Evolutionary conservation across 805 yeast genomes (phyloP).

Genomic region (Cyberlindnera xylosilytica): DNA sequence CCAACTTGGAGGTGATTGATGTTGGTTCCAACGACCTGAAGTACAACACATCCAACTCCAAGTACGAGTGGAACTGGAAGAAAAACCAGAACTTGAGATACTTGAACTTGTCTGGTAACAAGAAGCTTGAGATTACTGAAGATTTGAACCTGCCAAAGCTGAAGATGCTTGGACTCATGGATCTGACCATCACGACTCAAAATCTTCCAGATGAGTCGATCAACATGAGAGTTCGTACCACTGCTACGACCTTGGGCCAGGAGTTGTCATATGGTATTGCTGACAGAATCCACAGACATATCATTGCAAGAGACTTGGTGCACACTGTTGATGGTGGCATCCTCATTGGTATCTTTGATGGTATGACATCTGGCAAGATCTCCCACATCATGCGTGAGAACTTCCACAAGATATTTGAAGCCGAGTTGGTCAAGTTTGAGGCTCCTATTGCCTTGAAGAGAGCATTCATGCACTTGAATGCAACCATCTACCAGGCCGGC

Average conservation of each 20-base stretch:
- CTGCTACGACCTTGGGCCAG: constrained; percentile 70
- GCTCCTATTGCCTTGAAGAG: constrained; percentile 76
- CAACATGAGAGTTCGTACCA: constrained; percentile 83
- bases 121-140: constrained; percentile 82
- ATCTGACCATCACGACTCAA: constrained; percentile 87
- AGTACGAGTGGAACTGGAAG: constrained; percentile 98
- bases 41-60: constrained; percentile 90
- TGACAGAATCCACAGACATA: constrained; percentile 71
- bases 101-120: constrained; percentile 89
- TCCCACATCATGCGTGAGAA: constrained; percentile 71
- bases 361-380: constrained; percentile 62
- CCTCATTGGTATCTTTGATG: constrained; percentile 81
- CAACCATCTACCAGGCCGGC: constrained; percentile 58
- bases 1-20: constrained; percentile 67
- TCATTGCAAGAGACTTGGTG: constrained; percentile 81
- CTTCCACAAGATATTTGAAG: constrained; percentile 63
- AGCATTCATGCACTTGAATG: constrained; percentile 75
- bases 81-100: constrained; percentile 72
- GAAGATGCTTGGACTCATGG: constrained; percentile 82
- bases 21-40: constrained; percentile 88
- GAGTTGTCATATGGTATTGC: constrained; percentile 85
- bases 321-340: constrained; percentile 84
- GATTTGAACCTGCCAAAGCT: constrained; percentile 74
- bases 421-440: constrained; percentile 53
- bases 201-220: constrained; percentile 85